Conservation (phyloP, 2,329 filamentous ascomycete species). For the Metarhizium robertsii region DNA sequence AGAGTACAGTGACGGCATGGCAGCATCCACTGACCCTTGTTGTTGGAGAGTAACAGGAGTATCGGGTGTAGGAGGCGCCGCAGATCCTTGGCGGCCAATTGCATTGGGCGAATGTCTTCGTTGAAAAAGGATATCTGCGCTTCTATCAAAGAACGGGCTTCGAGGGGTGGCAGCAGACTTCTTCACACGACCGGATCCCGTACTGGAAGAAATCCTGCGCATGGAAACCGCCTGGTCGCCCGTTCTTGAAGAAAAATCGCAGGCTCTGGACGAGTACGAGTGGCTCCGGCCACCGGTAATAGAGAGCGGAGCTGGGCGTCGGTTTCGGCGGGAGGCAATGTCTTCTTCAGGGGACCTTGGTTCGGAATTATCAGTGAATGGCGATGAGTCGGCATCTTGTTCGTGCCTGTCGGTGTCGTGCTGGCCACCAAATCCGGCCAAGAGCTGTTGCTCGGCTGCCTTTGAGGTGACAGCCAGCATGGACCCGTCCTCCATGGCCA, state of each 20-base stretch:
- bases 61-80: conserved; percentile 40
- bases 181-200: conserved; percentile 27
- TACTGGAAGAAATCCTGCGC: conserved; percentile 44
- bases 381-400: conserved; percentile 4
- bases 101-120: conserved; percentile 33
- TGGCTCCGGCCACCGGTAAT: conserved; percentile 35
- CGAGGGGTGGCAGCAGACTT: conserved; percentile 23
- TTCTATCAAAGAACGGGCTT: conserved; percentile 33
- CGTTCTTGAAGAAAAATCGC: conserved; percentile 35
- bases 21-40: conserved; percentile 28
- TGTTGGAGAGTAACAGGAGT: conserved; percentile 33
- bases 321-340: conserved; percentile 44
- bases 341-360: conserved; percentile 43
- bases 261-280: conserved; percentile 34
- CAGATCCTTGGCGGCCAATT: conserved; percentile 25
- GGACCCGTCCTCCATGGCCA: conserved; percentile 8
- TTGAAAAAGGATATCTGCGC: conserved; percentile 34
- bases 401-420: conserved; percentile 1
- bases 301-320: conserved; percentile 34
- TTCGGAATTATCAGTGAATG: conserved; percentile 11
- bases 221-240: conserved; percentile 38
- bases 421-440: conserved; percentile 1
- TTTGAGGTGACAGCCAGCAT: conserved; percentile 7
- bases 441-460: conserved; percentile 1
- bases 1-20: conserved; percentile 24